Conservation (phyloP, 164 flowering plant genomes). For the Tinospora cordifolia region DNA sequence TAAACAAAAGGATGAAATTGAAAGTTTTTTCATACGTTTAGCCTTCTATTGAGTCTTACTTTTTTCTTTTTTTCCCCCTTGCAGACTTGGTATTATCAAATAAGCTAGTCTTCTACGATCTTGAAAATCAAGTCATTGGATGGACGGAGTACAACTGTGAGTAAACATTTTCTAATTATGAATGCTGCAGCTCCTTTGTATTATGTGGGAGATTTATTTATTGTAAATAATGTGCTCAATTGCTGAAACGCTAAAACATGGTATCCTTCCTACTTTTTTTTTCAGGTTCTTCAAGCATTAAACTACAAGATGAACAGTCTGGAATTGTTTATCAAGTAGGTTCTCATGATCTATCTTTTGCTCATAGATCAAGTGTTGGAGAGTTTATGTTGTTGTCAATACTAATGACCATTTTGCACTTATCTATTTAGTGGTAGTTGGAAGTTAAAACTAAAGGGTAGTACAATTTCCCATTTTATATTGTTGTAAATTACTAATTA, state of each 20-base stretch:
- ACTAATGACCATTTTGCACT: slow-evolving; percentile 16
- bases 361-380: slow-evolving; percentile 11
- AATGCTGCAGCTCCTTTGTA: background rate
- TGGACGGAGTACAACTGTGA: slow-evolving; percentile 85
- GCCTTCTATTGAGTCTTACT: background rate
- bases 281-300: slow-evolving; percentile 73
- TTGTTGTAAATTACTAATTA: slow-evolving; percentile 13
- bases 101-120: slow-evolving; percentile 68
- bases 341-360: slow-evolving; percentile 28
- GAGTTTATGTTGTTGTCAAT: slow-evolving; percentile 15
- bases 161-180: slow-evolving; percentile 20
- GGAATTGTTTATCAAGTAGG: slow-evolving; percentile 63
- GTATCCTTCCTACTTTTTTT: slow-evolving; percentile 15
- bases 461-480: slow-evolving; percentile 9
- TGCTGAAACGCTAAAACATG: background rate
- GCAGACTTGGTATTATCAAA: slow-evolving; percentile 80
- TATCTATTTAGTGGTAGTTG: slow-evolving; percentile 15
- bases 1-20: background rate
- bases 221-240: background rate
- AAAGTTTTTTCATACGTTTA: background rate
- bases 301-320: slow-evolving; percentile 60
- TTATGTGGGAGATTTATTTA: background rate
- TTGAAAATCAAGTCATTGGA: slow-evolving; percentile 73
- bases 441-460: slow-evolving; percentile 7
- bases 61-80: too few species aligned